phyloP scores from a whole-genome alignment of 2,329 filamentous ascomycete species.

The Parascedosporium putredinis region DNA sequence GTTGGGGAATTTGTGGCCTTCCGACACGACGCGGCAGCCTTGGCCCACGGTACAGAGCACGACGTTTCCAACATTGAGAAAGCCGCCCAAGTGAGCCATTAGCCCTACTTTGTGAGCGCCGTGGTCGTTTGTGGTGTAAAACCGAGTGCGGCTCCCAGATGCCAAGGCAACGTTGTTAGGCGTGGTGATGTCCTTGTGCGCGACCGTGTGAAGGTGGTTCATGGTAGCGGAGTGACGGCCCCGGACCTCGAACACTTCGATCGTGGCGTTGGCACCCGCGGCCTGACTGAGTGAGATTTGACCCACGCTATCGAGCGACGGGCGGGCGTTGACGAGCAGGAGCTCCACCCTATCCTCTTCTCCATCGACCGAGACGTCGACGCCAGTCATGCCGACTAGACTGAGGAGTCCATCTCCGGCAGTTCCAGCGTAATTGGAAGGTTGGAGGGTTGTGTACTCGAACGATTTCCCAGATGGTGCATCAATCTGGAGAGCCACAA shows the following conservation, averaged over 20 bases:
- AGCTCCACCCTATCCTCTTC: conserved; percentile 12
- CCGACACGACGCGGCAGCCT: conserved; percentile 15
- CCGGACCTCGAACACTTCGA: conserved; percentile 9
- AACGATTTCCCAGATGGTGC: conserved; percentile 14
- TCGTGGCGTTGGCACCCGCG: conserved; percentile 9
- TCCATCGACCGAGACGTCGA: conserved; percentile 14
- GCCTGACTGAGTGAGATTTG: conserved; percentile 12
- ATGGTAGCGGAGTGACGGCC: conserved; percentile 10
- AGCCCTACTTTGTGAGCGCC: conserved; percentile 13
- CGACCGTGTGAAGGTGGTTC: conserved; percentile 16
- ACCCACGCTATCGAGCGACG: conserved; percentile 17
- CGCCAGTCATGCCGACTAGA: conserved; percentile 20
- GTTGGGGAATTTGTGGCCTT: conserved; percentile 20
- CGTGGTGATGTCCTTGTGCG: conserved; percentile 13
- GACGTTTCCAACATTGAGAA: conserved; percentile 19
- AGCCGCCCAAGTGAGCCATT: conserved; percentile 12
- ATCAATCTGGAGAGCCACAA: conserved; percentile 23
- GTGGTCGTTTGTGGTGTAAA: conserved; percentile 18
- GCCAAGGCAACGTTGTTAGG: conserved; percentile 20
- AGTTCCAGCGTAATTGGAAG: conserved; percentile 19
- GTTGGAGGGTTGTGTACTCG: conserved; percentile 16
- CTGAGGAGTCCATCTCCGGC: conserved; percentile 20
- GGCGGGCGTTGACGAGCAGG: conserved; percentile 17
- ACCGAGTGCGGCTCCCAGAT: too few relatives aligned
- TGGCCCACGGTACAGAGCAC: conserved; percentile 15